Conservation (phyloP, 768 basidiomycete species). For the Cystobasidium ongulense region DNA sequence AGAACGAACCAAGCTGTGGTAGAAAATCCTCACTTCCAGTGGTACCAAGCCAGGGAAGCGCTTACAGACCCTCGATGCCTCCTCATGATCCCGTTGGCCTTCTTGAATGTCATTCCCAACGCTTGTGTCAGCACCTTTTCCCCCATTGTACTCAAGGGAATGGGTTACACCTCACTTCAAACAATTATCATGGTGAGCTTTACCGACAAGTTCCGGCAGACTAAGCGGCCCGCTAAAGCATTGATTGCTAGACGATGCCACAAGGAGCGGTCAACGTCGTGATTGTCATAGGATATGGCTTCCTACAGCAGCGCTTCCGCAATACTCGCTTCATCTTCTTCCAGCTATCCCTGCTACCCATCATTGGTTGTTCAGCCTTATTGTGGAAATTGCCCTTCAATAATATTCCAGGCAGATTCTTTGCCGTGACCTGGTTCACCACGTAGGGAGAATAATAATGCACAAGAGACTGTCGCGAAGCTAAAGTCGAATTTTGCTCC, state of each 20-base stretch:
- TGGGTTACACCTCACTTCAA: not conserved
- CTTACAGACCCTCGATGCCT: not conserved
- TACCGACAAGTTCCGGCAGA: not conserved
- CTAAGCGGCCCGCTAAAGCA: not conserved
- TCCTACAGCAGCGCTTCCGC: constrained; percentile 12
- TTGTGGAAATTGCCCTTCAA: not conserved
- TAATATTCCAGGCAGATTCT: not conserved
- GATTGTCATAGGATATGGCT: constrained; percentile 1
- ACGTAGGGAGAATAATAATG: not conserved
- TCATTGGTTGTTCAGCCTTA: constrained; percentile 4
- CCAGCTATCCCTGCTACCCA: not conserved
- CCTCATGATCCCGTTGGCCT: constrained; percentile 7
- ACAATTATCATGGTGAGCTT: constrained; percentile 1
- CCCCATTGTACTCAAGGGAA: not conserved
- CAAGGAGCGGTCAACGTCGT: not conserved
- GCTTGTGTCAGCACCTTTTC: constrained; percentile 11
- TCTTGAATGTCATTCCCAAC: constrained; percentile 17
- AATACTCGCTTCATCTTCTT: constrained; percentile 4
- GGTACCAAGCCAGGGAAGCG: constrained; percentile 8
- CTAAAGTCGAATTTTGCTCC: not conserved
- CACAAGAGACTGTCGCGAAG: not conserved
- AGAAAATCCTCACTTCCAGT: constrained; percentile 9
- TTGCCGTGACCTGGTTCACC: constrained; percentile 5
- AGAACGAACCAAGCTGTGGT: constrained; percentile 2
- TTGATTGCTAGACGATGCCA: not conserved